A percentile compares a stretch with the other conserved stretches of the same genome.
Conservation (phyloP, 805 yeast species). For the Diddensiella santjacobensis region DNA sequence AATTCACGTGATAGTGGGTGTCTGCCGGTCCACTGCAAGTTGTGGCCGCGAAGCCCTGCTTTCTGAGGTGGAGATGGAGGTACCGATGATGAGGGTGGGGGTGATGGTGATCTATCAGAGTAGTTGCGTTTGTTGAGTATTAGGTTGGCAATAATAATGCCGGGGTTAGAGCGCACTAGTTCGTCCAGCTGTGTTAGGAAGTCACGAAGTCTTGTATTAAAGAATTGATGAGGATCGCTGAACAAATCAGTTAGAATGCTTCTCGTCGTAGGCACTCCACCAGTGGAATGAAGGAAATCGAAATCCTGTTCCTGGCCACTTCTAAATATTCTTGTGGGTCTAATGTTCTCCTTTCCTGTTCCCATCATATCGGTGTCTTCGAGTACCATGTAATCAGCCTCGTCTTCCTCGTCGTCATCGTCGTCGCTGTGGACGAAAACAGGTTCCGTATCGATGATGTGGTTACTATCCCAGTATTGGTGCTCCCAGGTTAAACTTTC, state of each 20-base stretch:
- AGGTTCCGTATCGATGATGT: neutral
- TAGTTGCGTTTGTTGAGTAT: neutral
- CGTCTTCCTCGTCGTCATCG: neutral
- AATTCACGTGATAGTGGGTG: conserved; percentile 1
- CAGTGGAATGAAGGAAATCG: neutral
- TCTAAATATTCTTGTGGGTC: neutral
- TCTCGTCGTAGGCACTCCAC: neutral
- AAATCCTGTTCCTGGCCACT: neutral
- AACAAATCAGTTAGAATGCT: neutral
- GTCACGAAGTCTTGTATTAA: neutral
- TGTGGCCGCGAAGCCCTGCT: neutral
- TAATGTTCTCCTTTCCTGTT: too few relatives aligned
- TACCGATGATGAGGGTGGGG: neutral
- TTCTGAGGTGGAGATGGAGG: neutral
- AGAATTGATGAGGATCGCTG: neutral
- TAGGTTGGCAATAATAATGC: conserved; percentile 3
- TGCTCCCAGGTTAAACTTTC: neutral
- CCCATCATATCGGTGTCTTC: neutral
- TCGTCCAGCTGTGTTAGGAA: neutral
- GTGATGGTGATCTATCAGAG: neutral
- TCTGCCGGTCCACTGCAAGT: neutral
- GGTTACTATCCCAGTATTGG: neutral
- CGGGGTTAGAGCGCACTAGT: neutral
- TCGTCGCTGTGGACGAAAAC: neutral
- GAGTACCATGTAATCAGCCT: neutral